Conservation (phyloP, 345 rosid species). For the Brassica juncea region DNA sequence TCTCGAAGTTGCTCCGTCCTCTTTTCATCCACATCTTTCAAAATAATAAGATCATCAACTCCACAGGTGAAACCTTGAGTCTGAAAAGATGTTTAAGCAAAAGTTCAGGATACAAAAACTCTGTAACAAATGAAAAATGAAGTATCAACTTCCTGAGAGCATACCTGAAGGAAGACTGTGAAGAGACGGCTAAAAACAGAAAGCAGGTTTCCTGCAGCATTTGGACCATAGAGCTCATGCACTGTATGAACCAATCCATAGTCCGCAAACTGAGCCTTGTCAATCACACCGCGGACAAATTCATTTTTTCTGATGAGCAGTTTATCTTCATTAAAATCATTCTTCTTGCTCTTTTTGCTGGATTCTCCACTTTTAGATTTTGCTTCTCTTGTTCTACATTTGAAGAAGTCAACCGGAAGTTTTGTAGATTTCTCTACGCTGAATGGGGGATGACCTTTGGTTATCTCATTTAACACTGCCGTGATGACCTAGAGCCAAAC, state of each 20-base stretch:
- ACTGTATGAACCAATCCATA: slow-evolving; percentile 94
- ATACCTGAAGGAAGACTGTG: slow-evolving; percentile 87
- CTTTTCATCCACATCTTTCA: slow-evolving; percentile 60
- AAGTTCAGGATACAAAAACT: slow-evolving; percentile 28
- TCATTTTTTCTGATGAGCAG: slow-evolving; percentile 64
- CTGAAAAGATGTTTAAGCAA: slow-evolving; percentile 54
- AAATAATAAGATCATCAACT: slow-evolving; percentile 87
- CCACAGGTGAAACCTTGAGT: slow-evolving; percentile 98
- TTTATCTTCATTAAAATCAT: slow-evolving; percentile 66
- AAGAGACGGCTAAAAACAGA: slow-evolving; percentile 88
- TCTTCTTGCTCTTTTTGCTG: slow-evolving; percentile 21
- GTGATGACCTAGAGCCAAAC: slow-evolving; percentile 59
- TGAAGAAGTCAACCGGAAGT: slow-evolving; percentile 76
- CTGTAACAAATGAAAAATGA: slow-evolving; percentile 5
- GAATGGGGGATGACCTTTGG: slow-evolving; percentile 75
- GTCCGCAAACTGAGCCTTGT: slow-evolving; percentile 97
- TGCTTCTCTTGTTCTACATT: slow-evolving; percentile 41
- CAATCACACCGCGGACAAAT: slow-evolving; percentile 87
- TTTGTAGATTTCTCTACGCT: slow-evolving; percentile 77
- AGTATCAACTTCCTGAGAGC: slow-evolving; percentile 14
- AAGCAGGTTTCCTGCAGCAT: slow-evolving; percentile 82
- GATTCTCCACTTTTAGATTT: slow-evolving; percentile 17
- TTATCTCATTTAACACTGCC: slow-evolving; percentile 65
- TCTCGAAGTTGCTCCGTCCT: slow-evolving; percentile 75
- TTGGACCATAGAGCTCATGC: slow-evolving; percentile 90